A percentile compares a stretch with the other conserved stretches of the same genome.
Conservation (phyloP, 306 rosid species). For the Cicer bijugum region DNA sequence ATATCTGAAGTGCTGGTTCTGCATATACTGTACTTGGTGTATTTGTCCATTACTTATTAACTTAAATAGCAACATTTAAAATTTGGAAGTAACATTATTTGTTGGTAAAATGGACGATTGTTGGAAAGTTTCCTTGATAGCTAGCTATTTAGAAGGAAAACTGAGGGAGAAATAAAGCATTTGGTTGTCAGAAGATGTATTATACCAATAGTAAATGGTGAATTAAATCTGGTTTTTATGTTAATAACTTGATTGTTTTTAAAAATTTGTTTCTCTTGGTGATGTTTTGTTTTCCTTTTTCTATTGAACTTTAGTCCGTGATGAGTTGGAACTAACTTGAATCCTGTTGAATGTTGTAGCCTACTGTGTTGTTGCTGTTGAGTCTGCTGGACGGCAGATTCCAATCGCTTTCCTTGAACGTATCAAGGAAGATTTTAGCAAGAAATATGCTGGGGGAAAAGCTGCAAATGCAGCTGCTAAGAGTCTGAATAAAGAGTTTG, state of each 20-base stretch:
- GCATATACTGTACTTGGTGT: neutral
- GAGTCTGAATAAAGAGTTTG: constrained; percentile 80
- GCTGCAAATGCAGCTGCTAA: constrained; percentile 80
- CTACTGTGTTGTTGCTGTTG: constrained; percentile 88
- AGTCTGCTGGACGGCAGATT: constrained; percentile 77
- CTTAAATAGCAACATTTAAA: neutral
- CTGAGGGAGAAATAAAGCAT: neutral
- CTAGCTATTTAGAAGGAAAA: neutral
- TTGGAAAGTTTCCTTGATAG: neutral
- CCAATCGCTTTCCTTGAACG: constrained; percentile 92
- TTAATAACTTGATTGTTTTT: constrained; percentile 28
- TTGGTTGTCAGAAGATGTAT: constrained; percentile 4
- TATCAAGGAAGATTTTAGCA: constrained; percentile 78
- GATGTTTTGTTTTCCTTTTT: constrained; percentile 16
- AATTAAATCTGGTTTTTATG: constrained; percentile 19
- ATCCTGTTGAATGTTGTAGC: constrained; percentile 56
- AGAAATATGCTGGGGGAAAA: constrained; percentile 86
- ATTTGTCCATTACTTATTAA: constrained; percentile 12
- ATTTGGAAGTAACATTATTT: neutral
- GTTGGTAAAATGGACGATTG: neutral
- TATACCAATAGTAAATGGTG: neutral
- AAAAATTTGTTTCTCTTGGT: neutral
- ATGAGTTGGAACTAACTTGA: constrained; percentile 47
- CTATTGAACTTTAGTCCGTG: neutral
- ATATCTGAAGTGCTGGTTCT: neutral